phyloP scores from a whole-genome alignment of 768 basidiomycete genomes.

The Asterophora parasitica region DNA sequence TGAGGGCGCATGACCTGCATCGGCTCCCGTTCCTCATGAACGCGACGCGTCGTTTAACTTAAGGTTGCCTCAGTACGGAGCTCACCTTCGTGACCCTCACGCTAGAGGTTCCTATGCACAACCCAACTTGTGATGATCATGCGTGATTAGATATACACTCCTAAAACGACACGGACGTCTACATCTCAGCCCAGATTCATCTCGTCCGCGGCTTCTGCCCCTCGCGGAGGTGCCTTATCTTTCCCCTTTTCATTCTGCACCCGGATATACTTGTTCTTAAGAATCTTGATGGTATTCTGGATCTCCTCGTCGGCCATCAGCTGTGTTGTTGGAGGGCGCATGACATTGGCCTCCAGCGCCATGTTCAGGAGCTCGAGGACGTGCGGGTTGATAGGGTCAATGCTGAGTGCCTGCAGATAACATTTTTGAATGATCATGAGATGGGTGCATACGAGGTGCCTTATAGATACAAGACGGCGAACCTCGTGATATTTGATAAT shows the following conservation, averaged over 20 bases:
- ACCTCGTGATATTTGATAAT: constrained; percentile 94
- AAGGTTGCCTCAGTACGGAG: too few species aligned
- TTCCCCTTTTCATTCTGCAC: constrained; percentile 23
- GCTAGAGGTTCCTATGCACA: too few species aligned
- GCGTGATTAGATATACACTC: too few species aligned
- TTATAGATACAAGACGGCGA: constrained; percentile 15
- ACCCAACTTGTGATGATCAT: too few species aligned
- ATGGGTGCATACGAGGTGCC: not conserved
- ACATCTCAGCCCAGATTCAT: constrained; percentile 24
- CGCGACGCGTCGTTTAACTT: too few species aligned
- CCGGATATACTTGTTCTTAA: constrained; percentile 30
- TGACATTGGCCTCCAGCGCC: constrained; percentile 55
- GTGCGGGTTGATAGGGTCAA: constrained; percentile 80
- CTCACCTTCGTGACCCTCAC: too few species aligned
- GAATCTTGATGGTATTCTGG: constrained; percentile 23
- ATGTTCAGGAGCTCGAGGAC: constrained; percentile 77
- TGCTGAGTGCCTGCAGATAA: constrained; percentile 56
- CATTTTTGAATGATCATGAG: constrained; percentile 4
- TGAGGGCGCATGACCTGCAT: too few species aligned
- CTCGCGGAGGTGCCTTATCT: constrained; percentile 16
- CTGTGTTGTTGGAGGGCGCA: constrained; percentile 12
- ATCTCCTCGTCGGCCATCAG: constrained; percentile 21
- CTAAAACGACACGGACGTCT: too few species aligned
- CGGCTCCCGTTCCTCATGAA: too few species aligned
- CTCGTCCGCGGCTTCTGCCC: constrained; percentile 18